These are phyloP conservation scores for Chlamydomonas eustigma DNA, from an alignment of 139 green algal species.

Conservation along the genomic window DNA sequence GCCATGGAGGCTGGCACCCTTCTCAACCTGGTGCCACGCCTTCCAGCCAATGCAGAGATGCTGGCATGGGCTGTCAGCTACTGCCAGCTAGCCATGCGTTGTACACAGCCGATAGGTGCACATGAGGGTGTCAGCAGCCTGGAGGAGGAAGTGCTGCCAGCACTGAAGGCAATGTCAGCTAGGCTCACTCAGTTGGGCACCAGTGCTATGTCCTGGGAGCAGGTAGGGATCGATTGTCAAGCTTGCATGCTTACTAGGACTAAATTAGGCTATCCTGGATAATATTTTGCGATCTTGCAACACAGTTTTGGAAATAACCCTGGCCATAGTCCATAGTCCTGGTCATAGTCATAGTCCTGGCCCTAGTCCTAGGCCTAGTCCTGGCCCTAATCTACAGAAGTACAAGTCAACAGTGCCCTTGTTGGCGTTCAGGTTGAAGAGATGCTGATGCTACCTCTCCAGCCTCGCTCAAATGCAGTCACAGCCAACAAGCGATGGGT, in stretches of 20 bases:
- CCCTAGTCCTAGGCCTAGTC: no score
- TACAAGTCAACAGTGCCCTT: no score
- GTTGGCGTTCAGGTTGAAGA: constrained; percentile 45
- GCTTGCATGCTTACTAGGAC: constrained; percentile 3
- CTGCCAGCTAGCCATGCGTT: constrained; percentile 40
- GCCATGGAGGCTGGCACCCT: constrained; percentile 33
- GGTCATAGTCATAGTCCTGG: no score
- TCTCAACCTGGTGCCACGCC: constrained; percentile 39
- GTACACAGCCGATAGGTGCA: constrained; percentile 20
- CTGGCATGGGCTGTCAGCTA: constrained; percentile 28
- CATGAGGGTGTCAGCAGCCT: constrained; percentile 24
- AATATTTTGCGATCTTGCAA: no score
- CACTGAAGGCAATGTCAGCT: constrained; percentile 28
- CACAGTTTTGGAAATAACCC: no score
- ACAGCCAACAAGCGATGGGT: constrained; percentile 45
- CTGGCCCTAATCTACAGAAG: no score
- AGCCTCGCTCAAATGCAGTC: constrained; percentile 29
- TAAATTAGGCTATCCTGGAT: no score
- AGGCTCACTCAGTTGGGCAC: constrained; percentile 25
- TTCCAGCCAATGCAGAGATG: constrained; percentile 25
- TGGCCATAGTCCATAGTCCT: no score
- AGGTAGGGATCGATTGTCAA: constrained; percentile 15
- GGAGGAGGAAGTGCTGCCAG: constrained; percentile 46
- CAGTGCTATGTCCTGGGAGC: constrained; percentile 49
- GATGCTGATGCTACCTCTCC: constrained; percentile 55